phyloP scores from a whole-genome alignment of 805 yeast genomes.

The Wickerhamomyces strasburgensis region DNA sequence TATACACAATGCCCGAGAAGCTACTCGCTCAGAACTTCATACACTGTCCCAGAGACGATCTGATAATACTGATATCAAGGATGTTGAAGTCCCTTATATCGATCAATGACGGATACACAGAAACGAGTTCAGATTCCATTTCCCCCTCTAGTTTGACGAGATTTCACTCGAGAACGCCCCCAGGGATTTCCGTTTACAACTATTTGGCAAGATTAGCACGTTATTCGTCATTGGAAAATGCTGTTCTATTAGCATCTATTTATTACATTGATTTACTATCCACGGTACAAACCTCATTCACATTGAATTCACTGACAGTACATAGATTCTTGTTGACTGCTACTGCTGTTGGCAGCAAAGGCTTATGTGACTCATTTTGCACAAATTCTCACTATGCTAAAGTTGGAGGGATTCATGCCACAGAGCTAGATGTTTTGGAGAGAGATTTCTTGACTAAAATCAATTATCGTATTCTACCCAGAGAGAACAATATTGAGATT shows the following conservation, averaged over 20 bases:
- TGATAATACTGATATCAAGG: conserved; percentile 67
- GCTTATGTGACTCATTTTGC: conserved; percentile 89
- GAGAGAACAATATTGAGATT: conserved; percentile 34
- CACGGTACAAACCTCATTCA: conserved; percentile 70
- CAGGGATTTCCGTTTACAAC: conserved; percentile 74
- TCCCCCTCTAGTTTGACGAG: conserved; percentile 57
- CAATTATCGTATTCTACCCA: conserved; percentile 70
- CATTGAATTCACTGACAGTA: conserved; percentile 85
- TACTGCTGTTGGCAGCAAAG: conserved; percentile 85
- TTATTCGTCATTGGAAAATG: conserved; percentile 80
- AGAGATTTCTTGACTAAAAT: conserved; percentile 81
- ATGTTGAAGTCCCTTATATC: conserved; percentile 74
- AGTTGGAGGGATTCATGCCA: conserved; percentile 87
- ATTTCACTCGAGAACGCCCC: conserved; percentile 92
- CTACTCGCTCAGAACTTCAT: conserved; percentile 41
- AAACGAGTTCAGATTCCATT: conserved; percentile 25
- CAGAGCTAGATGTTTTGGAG: conserved; percentile 82
- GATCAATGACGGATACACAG: conserved; percentile 54
- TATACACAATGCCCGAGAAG: conserved; percentile 1
- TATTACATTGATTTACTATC: conserved; percentile 86
- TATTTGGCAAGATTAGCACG: conserved; percentile 73
- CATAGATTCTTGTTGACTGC: conserved; percentile 89
- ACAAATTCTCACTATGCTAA: conserved; percentile 91
- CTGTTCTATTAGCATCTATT: conserved; percentile 75
- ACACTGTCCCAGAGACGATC: conserved; percentile 63